Base-by-base conservation (phyloP, 306 rosid species). In the Rosa lucieae region DNA sequence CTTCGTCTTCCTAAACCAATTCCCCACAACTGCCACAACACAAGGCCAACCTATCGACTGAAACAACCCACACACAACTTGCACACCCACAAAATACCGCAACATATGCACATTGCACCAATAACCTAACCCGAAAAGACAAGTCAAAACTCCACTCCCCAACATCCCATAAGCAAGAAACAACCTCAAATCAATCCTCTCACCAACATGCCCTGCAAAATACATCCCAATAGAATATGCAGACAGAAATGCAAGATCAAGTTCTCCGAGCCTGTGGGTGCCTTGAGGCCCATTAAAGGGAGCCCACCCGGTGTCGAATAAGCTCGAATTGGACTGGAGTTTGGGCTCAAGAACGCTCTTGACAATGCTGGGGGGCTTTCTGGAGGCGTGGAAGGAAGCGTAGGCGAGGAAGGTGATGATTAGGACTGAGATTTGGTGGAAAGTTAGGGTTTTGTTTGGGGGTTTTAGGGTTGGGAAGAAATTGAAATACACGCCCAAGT, bases 281-380 rank as follows among this genome's bases (percentile, higher is more conserved):
- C 98, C 98, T 0, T 20, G 76, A 12, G 90, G 79, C 65, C 94
- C 96, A 81, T 94, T 80, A 51, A 94, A 94, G 43, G 98, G 98
- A 43, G 89, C 87, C 94, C 98, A 94, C 21, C 97, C 98, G 1
- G 89, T 53, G 51, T 84, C 90, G 26, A 43, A 58, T 32, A 80
- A 77, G 82, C 81, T 75, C 72, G 75, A 62, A 68, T 91, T 90
- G 23, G 86, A 75, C 79, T 75, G 79, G 26, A 84, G 23, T 18
- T 87, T 77, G 63, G 97, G 96, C 23, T 95, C 94, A 40, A 94
- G 88, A 65, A 92, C n/a, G n/a, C n/a, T n/a, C n/a, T n/a, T n/a
- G n/a, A n/a, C n/a, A n/a, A n/a, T 94, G 85, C 97, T 94, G 10
- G 97, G 92, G 63, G 98, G 96, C 75, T 94, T 94, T 71, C 97